A percentile compares a stretch with the other conserved stretches of the same genome.
Evolutionary conservation across 139 green algal genomes (phyloP).

Genomic region (Zygnema cylindricum): DNA sequence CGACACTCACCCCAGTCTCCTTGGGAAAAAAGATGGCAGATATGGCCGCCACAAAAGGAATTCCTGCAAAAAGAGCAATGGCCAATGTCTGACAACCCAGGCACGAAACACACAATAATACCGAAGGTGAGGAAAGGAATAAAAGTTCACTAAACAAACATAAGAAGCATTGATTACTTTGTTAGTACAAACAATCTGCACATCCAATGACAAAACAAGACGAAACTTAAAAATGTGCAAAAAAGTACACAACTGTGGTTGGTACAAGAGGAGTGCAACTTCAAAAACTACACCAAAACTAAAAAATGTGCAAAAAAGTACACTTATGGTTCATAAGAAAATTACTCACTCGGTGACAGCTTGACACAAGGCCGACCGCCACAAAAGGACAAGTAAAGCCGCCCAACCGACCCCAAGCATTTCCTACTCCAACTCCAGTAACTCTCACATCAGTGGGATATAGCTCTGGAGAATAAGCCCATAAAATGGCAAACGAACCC

Average conservation of each 20-base stretch:
- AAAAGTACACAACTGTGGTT: no score
- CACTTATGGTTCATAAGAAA: conserved; percentile 1
- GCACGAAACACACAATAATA: no score
- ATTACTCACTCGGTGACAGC: conserved; percentile 33
- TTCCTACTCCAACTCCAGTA: conserved; percentile 76
- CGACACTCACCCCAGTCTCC: conserved; percentile 5
- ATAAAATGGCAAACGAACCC: conserved; percentile 76
- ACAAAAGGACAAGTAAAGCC: conserved; percentile 75
- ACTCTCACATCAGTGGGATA: conserved; percentile 78
- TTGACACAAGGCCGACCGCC: conserved; percentile 71
- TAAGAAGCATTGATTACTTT: no score
- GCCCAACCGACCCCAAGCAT: conserved; percentile 69
- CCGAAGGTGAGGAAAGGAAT: no score
- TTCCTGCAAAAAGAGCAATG: background rate
- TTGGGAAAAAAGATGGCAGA: conserved; percentile 10
- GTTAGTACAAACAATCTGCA: no score
- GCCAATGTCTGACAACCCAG: conserved; percentile 17
- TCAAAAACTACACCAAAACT: conserved; percentile 12
- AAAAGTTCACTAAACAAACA: no score
- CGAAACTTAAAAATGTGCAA: no score
- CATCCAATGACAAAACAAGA: no score
- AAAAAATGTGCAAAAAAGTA: background rate
- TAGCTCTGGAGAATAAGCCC: conserved; percentile 80
- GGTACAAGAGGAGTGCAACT: background rate
- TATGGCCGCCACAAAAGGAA: conserved; percentile 6